Evolutionary conservation across 441 rosid genomes (phyloP).

Genomic region (Isatis lusitanica): DNA sequence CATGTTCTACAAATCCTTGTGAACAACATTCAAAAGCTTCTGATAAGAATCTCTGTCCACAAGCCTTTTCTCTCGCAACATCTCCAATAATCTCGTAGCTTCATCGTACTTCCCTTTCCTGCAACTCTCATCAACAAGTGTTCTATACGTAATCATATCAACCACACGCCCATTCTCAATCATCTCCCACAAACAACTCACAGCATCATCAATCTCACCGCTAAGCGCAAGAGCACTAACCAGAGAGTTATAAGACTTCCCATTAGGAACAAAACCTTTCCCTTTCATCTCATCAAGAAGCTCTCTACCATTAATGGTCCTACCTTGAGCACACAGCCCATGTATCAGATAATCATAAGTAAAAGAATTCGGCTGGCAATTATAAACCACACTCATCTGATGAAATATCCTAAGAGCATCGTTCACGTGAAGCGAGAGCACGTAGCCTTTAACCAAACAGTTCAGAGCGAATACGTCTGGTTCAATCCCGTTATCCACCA

Average conservation of each 20-base stretch:
- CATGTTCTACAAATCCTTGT: slow-evolving; percentile 47
- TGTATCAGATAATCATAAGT: slow-evolving; percentile 84
- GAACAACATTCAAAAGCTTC: slow-evolving; percentile 64
- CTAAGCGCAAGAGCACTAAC: slow-evolving; percentile 78
- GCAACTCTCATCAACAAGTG: slow-evolving; percentile 77
- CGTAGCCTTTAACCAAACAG: slow-evolving; percentile 85
- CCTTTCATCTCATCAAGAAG: slow-evolving; percentile 71
- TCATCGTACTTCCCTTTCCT: slow-evolving; percentile 56
- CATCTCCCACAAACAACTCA: slow-evolving; percentile 74
- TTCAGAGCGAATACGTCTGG: slow-evolving; percentile 81
- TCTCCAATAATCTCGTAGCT: slow-evolving; percentile 57
- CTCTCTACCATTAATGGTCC: slow-evolving; percentile 78
- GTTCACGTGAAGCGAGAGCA: slow-evolving; percentile 83
- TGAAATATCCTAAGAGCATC: slow-evolving; percentile 92
- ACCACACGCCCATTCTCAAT: slow-evolving; percentile 51
- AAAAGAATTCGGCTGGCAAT: slow-evolving; percentile 70
- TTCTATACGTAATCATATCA: slow-evolving; percentile 74
- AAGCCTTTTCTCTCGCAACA: slow-evolving; percentile 55
- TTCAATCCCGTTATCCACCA: slow-evolving; percentile 76
- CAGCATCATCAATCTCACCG: slow-evolving; percentile 67
- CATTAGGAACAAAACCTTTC: slow-evolving; percentile 70
- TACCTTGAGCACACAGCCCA: slow-evolving; percentile 82
- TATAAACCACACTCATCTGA: slow-evolving; percentile 76
- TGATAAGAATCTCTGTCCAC: slow-evolving; percentile 56
- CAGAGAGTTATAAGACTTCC: slow-evolving; percentile 76